These are phyloP conservation scores for Backusella liffmaniae DNA, from an alignment of 192 early-diverging fungal species.

Conservation along the genomic window DNA sequence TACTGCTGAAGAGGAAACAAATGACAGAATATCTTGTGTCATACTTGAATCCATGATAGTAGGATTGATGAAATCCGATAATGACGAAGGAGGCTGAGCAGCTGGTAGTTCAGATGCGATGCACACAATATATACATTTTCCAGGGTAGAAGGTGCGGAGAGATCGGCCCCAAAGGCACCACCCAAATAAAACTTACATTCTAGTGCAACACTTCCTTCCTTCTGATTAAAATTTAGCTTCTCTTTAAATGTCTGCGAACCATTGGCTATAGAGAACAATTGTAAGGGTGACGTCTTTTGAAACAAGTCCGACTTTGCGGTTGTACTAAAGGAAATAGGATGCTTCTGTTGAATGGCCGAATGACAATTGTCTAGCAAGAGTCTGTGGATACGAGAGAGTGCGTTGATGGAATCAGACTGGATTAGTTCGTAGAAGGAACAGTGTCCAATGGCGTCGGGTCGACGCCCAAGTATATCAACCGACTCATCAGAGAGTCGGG, in stretches of 20 bases:
- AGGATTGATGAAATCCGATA: not conserved
- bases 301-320: constrained; percentile 20
- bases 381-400: constrained; percentile 32
- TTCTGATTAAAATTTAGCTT: constrained; percentile 38
- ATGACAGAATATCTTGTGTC: not conserved
- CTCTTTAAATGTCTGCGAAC: constrained; percentile 44
- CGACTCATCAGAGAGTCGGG: constrained; percentile 52
- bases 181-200: constrained; percentile 50
- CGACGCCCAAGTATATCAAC: constrained; percentile 44
- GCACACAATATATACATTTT: constrained; percentile 48
- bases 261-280: constrained; percentile 41
- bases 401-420: constrained; percentile 33
- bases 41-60: not conserved
- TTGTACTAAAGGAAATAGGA: constrained; percentile 21
- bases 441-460: constrained; percentile 47
- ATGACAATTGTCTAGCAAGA: constrained; percentile 38
- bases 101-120: not conserved
- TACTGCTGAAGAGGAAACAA: not conserved
- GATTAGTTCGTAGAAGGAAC: constrained; percentile 46
- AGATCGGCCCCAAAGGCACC: constrained; percentile 58
- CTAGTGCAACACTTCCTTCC: constrained; percentile 38
- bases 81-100: not conserved
- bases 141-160: constrained; percentile 37
- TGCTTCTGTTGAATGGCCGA: constrained; percentile 17
- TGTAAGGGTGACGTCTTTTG: constrained; percentile 26